These are phyloP conservation scores for Aspergillus nomiae DNA, from an alignment of 2,329 filamentous ascomycete genomes.

Conservation along the genomic window DNA sequence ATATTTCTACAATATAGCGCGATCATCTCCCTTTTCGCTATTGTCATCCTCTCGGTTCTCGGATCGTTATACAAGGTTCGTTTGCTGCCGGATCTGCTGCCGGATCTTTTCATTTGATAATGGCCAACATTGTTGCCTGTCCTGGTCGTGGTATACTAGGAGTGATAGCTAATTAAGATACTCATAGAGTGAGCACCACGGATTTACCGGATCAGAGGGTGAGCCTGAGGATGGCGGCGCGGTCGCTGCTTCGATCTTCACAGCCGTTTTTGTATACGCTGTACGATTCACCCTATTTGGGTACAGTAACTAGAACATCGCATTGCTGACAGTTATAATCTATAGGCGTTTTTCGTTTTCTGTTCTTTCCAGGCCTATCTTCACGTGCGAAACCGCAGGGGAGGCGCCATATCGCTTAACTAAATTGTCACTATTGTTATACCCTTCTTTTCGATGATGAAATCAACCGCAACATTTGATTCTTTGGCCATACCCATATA, in stretches of 20 bases:
- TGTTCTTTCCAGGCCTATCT: slow-evolving; percentile 87
- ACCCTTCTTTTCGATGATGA: slow-evolving; percentile 17
- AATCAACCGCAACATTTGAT: neutral
- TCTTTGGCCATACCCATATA: neutral
- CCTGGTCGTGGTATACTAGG: neutral
- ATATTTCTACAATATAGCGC: slow-evolving; percentile 57
- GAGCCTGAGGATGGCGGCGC: slow-evolving; percentile 71
- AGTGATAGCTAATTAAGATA: neutral
- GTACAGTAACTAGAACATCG: neutral
- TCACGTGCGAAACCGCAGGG: slow-evolving; percentile 78
- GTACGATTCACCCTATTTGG: slow-evolving; percentile 58
- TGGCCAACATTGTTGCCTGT: slow-evolving; percentile 2
- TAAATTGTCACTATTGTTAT: slow-evolving; percentile 33
- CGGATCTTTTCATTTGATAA: slow-evolving; percentile 3
- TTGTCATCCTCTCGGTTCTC: slow-evolving; percentile 65
- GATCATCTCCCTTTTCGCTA: slow-evolving; percentile 65
- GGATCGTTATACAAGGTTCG: slow-evolving; percentile 72
- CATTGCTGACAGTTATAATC: slow-evolving; percentile 18
- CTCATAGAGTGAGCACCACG: slow-evolving; percentile 69
- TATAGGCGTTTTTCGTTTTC: slow-evolving; percentile 83
- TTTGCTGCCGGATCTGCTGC: slow-evolving; percentile 17
- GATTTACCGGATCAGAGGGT: slow-evolving; percentile 74
- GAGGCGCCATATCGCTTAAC: slow-evolving; percentile 78
- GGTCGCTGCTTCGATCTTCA: slow-evolving; percentile 83
- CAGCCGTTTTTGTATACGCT: slow-evolving; percentile 82